Conservation (phyloP, 495 filamentous ascomycete species). For the Daldinia bambusicola region DNA sequence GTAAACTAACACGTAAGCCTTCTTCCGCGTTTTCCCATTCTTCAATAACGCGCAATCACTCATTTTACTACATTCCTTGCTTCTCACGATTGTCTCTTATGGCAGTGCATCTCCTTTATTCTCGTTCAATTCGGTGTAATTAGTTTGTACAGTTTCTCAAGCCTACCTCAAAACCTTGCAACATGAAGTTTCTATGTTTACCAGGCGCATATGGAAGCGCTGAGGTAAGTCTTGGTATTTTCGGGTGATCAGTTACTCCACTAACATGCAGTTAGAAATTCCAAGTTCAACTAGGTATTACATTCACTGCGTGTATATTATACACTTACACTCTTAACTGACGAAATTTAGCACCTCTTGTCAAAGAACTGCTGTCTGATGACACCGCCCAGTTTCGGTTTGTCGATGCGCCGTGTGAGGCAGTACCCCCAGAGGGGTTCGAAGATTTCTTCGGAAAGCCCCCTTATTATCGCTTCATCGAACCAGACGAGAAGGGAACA, state of each 20-base stretch:
- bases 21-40: slow-evolving; percentile 20
- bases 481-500: slow-evolving; percentile 56
- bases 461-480: slow-evolving; percentile 63
- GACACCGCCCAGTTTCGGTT: slow-evolving; percentile 58
- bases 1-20: slow-evolving; percentile 43
- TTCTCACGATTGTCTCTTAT: slow-evolving; percentile 37
- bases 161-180: slow-evolving; percentile 22
- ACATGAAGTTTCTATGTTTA: slow-evolving; percentile 57
- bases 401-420: slow-evolving; percentile 59
- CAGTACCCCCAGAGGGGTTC: slow-evolving; percentile 59
- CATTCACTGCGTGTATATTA: slow-evolving; percentile 10
- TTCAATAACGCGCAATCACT: slow-evolving; percentile 37
- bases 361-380: slow-evolving; percentile 59
- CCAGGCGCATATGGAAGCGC: slow-evolving; percentile 62
- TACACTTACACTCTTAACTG: slow-evolving; percentile 6
- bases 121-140: slow-evolving; percentile 29
- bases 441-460: slow-evolving; percentile 64
- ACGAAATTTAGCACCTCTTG: slow-evolving; percentile 53
- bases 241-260: not conserved
- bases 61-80: slow-evolving; percentile 37
- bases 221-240: slow-evolving; percentile 54
- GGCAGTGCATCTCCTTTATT: slow-evolving; percentile 30
- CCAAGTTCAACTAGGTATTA: slow-evolving; percentile 61
- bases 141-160: slow-evolving; percentile 30
- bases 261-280: slow-evolving; percentile 59